phyloP scores from a whole-genome alignment of 345 rosid genomes.

The Citrus australasica region DNA sequence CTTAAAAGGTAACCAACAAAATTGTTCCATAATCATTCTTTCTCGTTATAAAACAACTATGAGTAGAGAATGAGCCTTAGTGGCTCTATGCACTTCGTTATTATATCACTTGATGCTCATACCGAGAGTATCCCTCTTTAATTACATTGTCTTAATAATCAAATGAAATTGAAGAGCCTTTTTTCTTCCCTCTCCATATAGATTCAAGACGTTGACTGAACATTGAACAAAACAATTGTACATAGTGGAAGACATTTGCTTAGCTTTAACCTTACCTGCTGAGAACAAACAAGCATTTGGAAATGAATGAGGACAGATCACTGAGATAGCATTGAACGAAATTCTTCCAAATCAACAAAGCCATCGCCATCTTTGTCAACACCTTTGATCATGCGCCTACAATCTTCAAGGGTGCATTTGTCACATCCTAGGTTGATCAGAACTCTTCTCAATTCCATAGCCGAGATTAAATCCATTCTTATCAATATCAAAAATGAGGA shows the following conservation, averaged over 20 bases:
- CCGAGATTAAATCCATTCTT: constrained; percentile 49
- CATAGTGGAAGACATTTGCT: background rate
- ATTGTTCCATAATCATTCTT: no score
- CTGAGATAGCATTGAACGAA: constrained; percentile 36
- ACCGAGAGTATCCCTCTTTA: background rate
- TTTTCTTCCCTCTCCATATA: no score
- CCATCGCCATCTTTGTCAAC: constrained; percentile 50
- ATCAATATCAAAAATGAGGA: constrained; percentile 37
- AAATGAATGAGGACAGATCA: no score
- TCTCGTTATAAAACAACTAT: no score
- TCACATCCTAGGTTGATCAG: constrained; percentile 28
- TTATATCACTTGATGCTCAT: background rate
- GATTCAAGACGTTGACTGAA: background rate
- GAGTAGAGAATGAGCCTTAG: no score
- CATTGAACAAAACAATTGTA: background rate
- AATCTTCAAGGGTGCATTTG: constrained; percentile 33
- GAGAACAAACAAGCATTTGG: no score
- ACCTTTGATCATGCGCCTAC: constrained; percentile 44
- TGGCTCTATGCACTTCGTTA: background rate
- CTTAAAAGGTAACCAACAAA: no score
- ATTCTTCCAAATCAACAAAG: constrained; percentile 48
- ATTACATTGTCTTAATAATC: background rate
- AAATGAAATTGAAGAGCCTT: background rate
- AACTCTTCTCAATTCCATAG: constrained; percentile 39
- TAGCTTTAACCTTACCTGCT: background rate